Conservation (phyloP, 139 green algal species). For the Picochlorum sp. region DNA sequence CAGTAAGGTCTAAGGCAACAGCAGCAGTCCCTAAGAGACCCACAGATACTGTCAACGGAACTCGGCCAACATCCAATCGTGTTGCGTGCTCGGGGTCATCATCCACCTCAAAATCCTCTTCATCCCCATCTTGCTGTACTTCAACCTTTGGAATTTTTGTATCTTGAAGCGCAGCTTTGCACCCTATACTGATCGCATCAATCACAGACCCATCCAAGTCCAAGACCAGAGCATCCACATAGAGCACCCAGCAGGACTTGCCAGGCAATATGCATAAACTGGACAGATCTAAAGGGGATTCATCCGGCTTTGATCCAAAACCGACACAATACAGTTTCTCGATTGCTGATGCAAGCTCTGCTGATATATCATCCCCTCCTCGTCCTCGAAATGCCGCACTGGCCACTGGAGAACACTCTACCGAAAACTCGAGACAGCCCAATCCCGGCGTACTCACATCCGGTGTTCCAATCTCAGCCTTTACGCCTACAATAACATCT, state of each 20-base stretch:
- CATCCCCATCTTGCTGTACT: slow-evolving; percentile 11
- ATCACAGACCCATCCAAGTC: slow-evolving; percentile 72
- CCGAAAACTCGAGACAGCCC: slow-evolving; percentile 49
- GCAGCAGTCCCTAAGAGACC: background rate
- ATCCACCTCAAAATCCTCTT: slow-evolving; percentile 18
- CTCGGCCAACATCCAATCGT: background rate
- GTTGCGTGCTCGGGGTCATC: slow-evolving; percentile 9
- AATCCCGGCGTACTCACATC: slow-evolving; percentile 32
- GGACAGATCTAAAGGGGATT: slow-evolving; percentile 35
- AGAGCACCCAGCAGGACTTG: slow-evolving; percentile 74
- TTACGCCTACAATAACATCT: slow-evolving; percentile 74
- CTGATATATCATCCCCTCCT: slow-evolving; percentile 51
- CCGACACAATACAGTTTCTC: slow-evolving; percentile 34
- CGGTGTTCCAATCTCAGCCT: slow-evolving; percentile 50
- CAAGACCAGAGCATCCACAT: slow-evolving; percentile 75
- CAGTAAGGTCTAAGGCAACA: slow-evolving; percentile 5
- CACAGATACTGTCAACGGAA: slow-evolving; percentile 9
- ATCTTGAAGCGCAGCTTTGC: slow-evolving; percentile 22
- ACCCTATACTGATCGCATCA: slow-evolving; percentile 63
- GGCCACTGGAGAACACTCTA: slow-evolving; percentile 72
- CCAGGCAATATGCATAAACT: slow-evolving; percentile 60
- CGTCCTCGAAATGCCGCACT: slow-evolving; percentile 62
- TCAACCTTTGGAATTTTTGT: slow-evolving; percentile 9
- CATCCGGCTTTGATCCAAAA: background rate
- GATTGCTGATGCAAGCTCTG: slow-evolving; percentile 44